Base-by-base conservation (phyloP, 2,329 filamentous ascomycete species). In the Periconia macrospinosa region DNA sequence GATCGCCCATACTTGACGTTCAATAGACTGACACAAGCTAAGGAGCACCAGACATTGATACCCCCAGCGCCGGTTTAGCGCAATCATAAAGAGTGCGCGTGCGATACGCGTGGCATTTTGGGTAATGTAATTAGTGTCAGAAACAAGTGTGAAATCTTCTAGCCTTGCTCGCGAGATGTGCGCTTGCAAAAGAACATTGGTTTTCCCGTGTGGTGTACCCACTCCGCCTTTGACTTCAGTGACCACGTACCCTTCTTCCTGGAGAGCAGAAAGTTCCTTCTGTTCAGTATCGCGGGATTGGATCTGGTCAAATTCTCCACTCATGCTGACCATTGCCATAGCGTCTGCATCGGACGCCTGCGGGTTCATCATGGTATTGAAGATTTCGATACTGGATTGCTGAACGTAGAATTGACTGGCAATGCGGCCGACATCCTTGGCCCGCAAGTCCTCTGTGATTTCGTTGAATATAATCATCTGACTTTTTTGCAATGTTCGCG, bases 381-480 rank as follows among this genome's bases (percentile, higher is more conserved):
- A 99, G 41, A 97, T 90, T 71, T 97, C 89, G 57, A 99, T 89
- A 72, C 91, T 97, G 14, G 89, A 89, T 67, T 99, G 92, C 45
- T 95, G 81, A 46, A 99, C 93, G 68, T 99, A 99, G 70, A 89
- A 99, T 72, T 99, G 93, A 72, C 93, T 97, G 15, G 94, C 94
- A 71, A 99, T 99, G 15, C 94, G 87, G 2, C 94, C 94, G 47
- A 97, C 89, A 66, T 99, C 93, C 72, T 99, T 99, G 55, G 92
- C 90, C 54, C 91, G 87, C 9, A 99, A 83, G 66, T 97, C 93
- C 62, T 97, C 93, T 0, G 93, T 99, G 17, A 81, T 85, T 68
- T 97, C 94, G 61, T 99, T 97, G 79, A 93, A 99, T 52, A 99
- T 94, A 66, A 99, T 94, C 95, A 99, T 99, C 75, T 99, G 94